These are phyloP conservation scores for Talaromyces amestolkiae DNA, from an alignment of 2,329 filamentous ascomycete species.

Conservation along the genomic window DNA sequence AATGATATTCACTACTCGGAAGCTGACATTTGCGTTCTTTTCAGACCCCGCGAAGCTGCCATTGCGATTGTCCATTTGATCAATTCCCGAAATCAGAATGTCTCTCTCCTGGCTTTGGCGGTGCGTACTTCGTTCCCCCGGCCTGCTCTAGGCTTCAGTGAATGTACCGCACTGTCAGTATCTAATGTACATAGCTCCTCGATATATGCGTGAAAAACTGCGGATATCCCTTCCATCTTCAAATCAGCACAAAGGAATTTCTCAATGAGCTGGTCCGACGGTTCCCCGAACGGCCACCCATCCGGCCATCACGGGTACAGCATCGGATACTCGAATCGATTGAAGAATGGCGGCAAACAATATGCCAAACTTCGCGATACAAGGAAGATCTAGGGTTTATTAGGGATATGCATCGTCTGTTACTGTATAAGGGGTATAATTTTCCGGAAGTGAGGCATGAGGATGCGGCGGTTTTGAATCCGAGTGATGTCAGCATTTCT, in stretches of 20 bases:
- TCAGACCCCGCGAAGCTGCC: constrained; percentile 80
- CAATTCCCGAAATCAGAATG: constrained; percentile 96
- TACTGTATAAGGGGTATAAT: constrained; percentile 95
- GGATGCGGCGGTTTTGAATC: constrained; percentile 93
- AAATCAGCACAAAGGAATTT: constrained; percentile 98
- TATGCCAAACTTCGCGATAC: constrained; percentile 96
- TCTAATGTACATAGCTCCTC: constrained; percentile 59
- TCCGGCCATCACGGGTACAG: constrained; percentile 83
- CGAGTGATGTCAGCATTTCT: constrained; percentile 76
- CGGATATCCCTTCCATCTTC: constrained; percentile 96
- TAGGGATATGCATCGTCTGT: constrained; percentile 90
- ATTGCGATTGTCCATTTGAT: constrained; percentile 89
- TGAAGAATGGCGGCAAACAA: constrained; percentile 96
- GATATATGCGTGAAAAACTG: constrained; percentile 99
- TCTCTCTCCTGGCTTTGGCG: constrained; percentile 80
- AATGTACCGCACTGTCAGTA: not conserved
- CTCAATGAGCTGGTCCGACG: constrained; percentile 95
- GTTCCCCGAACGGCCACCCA: constrained; percentile 89
- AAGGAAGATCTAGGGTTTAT: constrained; percentile 97
- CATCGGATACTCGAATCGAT: constrained; percentile 90
- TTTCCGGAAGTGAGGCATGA: constrained; percentile 91
- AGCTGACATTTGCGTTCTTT: not conserved
- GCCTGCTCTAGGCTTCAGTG: not conserved
- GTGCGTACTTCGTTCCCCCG: constrained; percentile 42
- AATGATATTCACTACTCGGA: not conserved